These are phyloP conservation scores for Fusarium solani-melongenae DNA, from an alignment of 2,329 filamentous ascomycete species.

Conservation along the genomic window DNA sequence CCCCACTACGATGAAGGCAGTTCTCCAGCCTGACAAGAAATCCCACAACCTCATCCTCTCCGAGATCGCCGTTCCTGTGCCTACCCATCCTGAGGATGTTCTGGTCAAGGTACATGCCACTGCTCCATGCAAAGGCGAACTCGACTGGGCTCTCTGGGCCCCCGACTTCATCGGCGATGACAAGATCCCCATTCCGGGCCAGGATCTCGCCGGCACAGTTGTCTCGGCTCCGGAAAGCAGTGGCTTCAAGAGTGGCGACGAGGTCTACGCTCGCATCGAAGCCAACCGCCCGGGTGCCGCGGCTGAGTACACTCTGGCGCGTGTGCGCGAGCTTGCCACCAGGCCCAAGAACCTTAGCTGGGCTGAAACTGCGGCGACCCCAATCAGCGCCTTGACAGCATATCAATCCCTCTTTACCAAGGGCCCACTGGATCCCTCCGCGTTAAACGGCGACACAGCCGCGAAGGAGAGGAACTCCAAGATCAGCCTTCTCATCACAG, in stretches of 20 bases:
- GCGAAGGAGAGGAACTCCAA: conserved; percentile 3
- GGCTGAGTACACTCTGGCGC: conserved; percentile 25
- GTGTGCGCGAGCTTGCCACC: conserved; percentile 46
- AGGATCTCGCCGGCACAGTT: conserved; percentile 53
- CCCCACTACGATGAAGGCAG: conserved; percentile 23
- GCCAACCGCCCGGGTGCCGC: conserved; percentile 19
- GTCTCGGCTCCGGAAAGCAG: conserved; percentile 41
- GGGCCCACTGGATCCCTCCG: neutral
- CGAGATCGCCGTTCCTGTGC: conserved; percentile 25
- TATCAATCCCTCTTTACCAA: conserved; percentile 50
- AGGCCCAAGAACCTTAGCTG: conserved; percentile 48
- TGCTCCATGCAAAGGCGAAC: conserved; percentile 46
- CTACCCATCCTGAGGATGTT: conserved; percentile 39
- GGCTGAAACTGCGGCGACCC: conserved; percentile 51
- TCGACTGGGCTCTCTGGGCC: conserved; percentile 44
- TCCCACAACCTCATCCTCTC: conserved; percentile 26
- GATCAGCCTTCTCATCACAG: conserved; percentile 16
- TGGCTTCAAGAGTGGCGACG: conserved; percentile 32
- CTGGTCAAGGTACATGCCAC: conserved; percentile 49
- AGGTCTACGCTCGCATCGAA: conserved; percentile 29
- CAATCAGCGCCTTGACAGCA: conserved; percentile 54
- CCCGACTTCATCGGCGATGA: conserved; percentile 34
- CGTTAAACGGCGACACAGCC: neutral
- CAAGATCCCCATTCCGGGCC: conserved; percentile 46
- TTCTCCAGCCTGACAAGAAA: conserved; percentile 24